Percentiles rank a stretch among this genome's conserved stretches.
Conservation (phyloP, 805 yeast species). For the Wickerhamiella sorbophila region DNA sequence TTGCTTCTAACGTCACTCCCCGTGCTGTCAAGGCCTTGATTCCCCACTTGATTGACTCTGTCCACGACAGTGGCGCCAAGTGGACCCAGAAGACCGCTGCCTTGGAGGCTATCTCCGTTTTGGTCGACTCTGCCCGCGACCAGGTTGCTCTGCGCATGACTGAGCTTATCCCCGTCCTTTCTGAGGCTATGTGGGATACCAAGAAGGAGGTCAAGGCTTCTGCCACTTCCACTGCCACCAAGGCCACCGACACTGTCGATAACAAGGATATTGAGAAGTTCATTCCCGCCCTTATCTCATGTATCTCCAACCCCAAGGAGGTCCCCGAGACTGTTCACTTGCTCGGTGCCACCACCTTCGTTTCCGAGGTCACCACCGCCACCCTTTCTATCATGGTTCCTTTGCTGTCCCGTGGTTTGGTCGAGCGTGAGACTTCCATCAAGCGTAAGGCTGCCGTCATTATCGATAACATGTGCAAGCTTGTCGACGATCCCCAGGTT, state of each 20-base stretch:
- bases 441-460: slow-evolving; percentile 99
- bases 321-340: slow-evolving; percentile 98
- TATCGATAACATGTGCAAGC: slow-evolving; percentile 99
- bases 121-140: slow-evolving; percentile 87
- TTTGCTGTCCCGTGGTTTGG: slow-evolving; percentile 96
- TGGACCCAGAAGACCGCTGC: slow-evolving; percentile 97
- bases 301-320: slow-evolving; percentile 92
- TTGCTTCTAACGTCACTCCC: slow-evolving; percentile 79
- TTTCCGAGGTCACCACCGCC: slow-evolving; percentile 98
- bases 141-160: slow-evolving; percentile 99
- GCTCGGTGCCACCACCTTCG: slow-evolving; percentile 99
- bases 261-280: slow-evolving; percentile 99
- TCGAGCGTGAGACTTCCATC: slow-evolving; percentile 98
- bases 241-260: slow-evolving; percentile 93
- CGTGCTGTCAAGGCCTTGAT: slow-evolving; percentile 79
- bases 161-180: slow-evolving; percentile 93
- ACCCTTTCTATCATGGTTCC: slow-evolving; percentile 99
- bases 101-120: slow-evolving; percentile 66
- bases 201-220: slow-evolving; percentile 94
- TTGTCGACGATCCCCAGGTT: slow-evolving; percentile 99
- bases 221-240: slow-evolving; percentile 90
- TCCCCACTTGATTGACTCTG: slow-evolving; percentile 60
- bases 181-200: slow-evolving; percentile 99
- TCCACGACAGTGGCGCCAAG: slow-evolving; percentile 48
- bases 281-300: slow-evolving; percentile 92